Percentiles rank a stretch among this genome's conserved stretches.
These are phyloP conservation scores for Fusarium euwallaceae DNA, from an alignment of 2,329 filamentous ascomycete species.

Conservation along the genomic window DNA sequence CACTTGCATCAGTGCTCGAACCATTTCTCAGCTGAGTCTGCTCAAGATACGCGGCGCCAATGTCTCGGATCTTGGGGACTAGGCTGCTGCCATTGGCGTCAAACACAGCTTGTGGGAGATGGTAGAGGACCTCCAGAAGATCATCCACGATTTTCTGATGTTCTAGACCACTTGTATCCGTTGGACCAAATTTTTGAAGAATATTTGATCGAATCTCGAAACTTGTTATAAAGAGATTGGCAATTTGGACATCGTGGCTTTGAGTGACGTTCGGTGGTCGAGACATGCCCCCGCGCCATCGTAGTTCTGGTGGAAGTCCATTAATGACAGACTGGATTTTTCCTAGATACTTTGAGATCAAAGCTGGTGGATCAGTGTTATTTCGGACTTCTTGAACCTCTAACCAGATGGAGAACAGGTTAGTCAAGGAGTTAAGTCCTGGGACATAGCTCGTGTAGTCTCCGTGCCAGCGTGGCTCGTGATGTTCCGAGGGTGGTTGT, in stretches of 20 bases:
- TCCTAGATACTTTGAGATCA: conserved; percentile 25
- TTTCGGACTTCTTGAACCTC: conserved; percentile 40
- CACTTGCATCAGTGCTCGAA: conserved; percentile 10
- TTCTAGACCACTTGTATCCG: conserved; percentile 29
- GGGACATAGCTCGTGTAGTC: conserved; percentile 50
- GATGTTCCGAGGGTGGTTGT: background rate
- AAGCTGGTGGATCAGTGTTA: conserved; percentile 9
- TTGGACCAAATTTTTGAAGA: conserved; percentile 49
- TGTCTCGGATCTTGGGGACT: conserved; percentile 55
- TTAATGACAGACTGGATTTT: conserved; percentile 50
- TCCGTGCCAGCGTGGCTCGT: conserved; percentile 48
- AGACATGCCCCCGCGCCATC: conserved; percentile 54
- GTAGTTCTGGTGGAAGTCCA: conserved; percentile 49
- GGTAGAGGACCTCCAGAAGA: conserved; percentile 52
- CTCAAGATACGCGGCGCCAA: conserved; percentile 52
- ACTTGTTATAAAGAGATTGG: conserved; percentile 54
- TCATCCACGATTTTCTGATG: conserved; percentile 53
- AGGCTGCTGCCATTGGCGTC: conserved; percentile 51
- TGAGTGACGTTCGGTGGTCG: conserved; percentile 47
- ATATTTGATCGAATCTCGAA: conserved; percentile 54
- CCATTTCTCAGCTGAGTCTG: conserved; percentile 38
- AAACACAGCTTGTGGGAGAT: conserved; percentile 50
- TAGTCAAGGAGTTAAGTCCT: conserved; percentile 50
- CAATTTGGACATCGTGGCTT: conserved; percentile 54
- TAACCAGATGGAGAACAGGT: conserved; percentile 53